A percentile compares a stretch with the other conserved stretches of the same genome.
Conservation (phyloP, 495 filamentous ascomycete species). For the Cercophora newfieldiana region DNA sequence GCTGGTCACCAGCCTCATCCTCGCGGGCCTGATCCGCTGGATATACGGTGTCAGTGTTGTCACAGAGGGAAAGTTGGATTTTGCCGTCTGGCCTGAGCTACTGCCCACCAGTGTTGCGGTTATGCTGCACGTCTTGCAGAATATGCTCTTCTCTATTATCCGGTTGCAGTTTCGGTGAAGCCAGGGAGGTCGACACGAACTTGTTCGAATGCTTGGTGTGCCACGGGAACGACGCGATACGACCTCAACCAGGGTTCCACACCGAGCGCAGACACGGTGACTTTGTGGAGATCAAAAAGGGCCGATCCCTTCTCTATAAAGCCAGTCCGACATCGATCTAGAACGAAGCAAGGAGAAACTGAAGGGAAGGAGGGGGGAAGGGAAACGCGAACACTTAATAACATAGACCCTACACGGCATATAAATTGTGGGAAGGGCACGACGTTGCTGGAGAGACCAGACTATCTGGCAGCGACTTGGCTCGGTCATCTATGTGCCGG, state of each 20-base stretch:
- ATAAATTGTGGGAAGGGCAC: background rate
- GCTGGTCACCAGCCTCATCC: constrained; percentile 56
- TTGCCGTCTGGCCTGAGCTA: constrained; percentile 61
- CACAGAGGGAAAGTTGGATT: constrained; percentile 58
- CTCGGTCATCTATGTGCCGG: background rate
- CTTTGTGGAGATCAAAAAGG: background rate
- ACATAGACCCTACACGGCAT: background rate
- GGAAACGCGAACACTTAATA: background rate
- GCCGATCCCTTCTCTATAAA: background rate
- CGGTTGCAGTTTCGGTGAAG: constrained; percentile 56
- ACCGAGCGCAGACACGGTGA: background rate
- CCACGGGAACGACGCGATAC: background rate
- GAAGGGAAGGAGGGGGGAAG: background rate
- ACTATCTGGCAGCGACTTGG: background rate
- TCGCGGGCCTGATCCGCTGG: constrained; percentile 52
- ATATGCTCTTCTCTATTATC: constrained; percentile 66
- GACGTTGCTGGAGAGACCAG: background rate
- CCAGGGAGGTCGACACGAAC: background rate
- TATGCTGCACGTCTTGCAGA: constrained; percentile 64
- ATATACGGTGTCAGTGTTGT: constrained; percentile 59
- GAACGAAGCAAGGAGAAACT: background rate
- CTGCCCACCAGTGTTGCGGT: constrained; percentile 61
- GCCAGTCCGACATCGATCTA: background rate
- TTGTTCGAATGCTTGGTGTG: background rate
- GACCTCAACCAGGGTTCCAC: background rate